Base-by-base conservation (phyloP, 1,139 yeast genomes). In the Cylindricascospora bacillispora region DNA sequence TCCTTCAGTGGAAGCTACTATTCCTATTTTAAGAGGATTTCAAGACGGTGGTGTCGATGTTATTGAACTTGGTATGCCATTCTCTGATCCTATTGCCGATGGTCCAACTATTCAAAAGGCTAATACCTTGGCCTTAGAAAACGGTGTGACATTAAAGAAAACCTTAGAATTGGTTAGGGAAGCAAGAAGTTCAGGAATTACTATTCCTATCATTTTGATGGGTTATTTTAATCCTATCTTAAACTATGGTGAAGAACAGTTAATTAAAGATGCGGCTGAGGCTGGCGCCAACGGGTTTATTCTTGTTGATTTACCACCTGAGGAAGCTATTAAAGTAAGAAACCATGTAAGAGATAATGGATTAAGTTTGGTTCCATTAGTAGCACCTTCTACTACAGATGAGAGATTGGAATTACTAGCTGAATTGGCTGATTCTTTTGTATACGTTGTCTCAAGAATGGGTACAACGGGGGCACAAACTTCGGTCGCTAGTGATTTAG, bases 11-110 rank as follows among this genome's bases (percentile, higher is more conserved):
- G 92, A 77, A 33, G 95, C 80, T 44, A 86, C 98, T 2, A 64
- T 89, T 26, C 92, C 93, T 5, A 72, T 86, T 44, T 56, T 92
- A 54, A 70, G 76, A 52, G 89, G 92, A 18, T 71, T 89, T 62
- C 97, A 89, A 61, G 80, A 71, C 26, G 97, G 93, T 40, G 99
- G 99, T 37, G 92, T 82, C 14, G 98, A 89, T 53, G 70, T 89
- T 39, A 82, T 89, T 43, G 99, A 89, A 60, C 62, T 89, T 30
- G 98, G 99, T 38, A 63, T 92, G 51, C 99, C 99, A 25, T 89
- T 89, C 56, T 78, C 95, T n/a, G 99, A 89, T 54, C 98, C 99
- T 25, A 83, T 89, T 49, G 99, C 97, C 25, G 99, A 89, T 56
- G 99, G 99, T 27, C 94, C 97, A 23, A 83, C 93, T 11, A 89